Evolutionary conservation across 2,329 filamentous ascomycete species (phyloP).

Genomic region (Tolypocladium pustulatum): DNA sequence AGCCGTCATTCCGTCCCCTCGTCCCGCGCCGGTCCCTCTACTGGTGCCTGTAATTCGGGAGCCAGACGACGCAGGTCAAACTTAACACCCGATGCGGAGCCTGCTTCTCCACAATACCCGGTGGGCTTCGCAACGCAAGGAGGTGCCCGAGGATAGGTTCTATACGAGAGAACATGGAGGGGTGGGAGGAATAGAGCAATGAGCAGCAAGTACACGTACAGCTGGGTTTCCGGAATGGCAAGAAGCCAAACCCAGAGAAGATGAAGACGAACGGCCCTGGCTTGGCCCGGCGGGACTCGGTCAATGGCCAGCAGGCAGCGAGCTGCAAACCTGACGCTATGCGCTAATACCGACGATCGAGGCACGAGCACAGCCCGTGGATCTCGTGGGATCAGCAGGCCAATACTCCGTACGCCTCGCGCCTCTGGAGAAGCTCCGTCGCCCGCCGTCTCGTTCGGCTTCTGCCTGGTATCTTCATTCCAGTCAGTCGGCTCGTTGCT

Average conservation of each 20-base stretch:
- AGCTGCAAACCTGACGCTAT: not conserved
- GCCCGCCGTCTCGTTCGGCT: not conserved
- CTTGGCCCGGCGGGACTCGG: not conserved
- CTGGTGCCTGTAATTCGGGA: not conserved
- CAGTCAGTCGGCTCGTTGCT: not conserved
- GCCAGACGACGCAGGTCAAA: not conserved
- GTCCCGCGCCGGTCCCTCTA: slow-evolving; percentile 3
- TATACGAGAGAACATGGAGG: not conserved
- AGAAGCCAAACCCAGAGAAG: not conserved
- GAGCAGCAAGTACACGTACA: not conserved
- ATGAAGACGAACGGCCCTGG: not conserved
- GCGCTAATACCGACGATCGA: not conserved
- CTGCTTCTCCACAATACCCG: not conserved
- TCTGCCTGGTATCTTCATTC: not conserved
- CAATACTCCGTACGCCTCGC: not conserved
- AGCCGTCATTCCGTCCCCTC: slow-evolving; percentile 2
- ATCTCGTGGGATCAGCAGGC: slow-evolving; percentile 1
- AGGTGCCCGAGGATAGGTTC: not conserved
- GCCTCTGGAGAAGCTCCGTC: not conserved
- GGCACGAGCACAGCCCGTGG: not conserved
- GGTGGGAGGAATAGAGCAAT: not conserved
- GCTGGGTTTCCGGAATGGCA: not conserved
- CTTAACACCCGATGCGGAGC: not conserved
- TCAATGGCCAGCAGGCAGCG: not conserved
- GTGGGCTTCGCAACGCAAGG: not conserved